Percentiles rank a stretch among this genome's conserved stretches.
Evolutionary conservation across 176 grass and related monocot genomes (phyloP).

Genomic region (Secale cereale): DNA sequence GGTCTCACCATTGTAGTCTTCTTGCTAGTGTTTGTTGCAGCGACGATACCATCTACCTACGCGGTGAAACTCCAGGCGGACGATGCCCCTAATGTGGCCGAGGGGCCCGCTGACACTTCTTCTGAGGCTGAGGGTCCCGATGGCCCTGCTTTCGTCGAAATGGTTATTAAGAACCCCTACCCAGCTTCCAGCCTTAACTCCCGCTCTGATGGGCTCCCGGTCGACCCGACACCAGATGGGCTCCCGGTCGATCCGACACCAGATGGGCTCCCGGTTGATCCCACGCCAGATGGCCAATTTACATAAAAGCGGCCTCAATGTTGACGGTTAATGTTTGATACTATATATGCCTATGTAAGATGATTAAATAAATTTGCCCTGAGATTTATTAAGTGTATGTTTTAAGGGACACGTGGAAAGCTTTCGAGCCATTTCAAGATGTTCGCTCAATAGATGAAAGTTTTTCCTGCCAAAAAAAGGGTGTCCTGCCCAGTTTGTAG

Average conservation of each 20-base stretch:
- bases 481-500: too few relatives aligned
- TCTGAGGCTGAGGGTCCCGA: neutral
- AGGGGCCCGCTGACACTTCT: neutral
- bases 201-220: neutral
- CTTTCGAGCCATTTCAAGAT: neutral
- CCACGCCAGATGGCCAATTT: neutral
- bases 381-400: neutral
- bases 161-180: constrained; percentile 20
- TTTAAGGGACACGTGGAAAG: neutral
- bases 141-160: neutral
- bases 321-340: neutral
- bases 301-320: neutral
- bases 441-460: too few relatives aligned
- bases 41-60: neutral
- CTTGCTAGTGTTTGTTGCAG: neutral
- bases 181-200: neutral
- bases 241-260: constrained; percentile 24
- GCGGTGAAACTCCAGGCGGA: neutral
- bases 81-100: neutral
- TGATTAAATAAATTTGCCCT: neutral
- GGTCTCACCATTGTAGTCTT: neutral
- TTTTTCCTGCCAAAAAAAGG: too few relatives aligned
- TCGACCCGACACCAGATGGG: neutral
- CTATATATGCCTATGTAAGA: neutral
- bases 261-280: neutral